Base-by-base conservation (phyloP, 345 rosid species). In the Hypericum androsaemum region DNA sequence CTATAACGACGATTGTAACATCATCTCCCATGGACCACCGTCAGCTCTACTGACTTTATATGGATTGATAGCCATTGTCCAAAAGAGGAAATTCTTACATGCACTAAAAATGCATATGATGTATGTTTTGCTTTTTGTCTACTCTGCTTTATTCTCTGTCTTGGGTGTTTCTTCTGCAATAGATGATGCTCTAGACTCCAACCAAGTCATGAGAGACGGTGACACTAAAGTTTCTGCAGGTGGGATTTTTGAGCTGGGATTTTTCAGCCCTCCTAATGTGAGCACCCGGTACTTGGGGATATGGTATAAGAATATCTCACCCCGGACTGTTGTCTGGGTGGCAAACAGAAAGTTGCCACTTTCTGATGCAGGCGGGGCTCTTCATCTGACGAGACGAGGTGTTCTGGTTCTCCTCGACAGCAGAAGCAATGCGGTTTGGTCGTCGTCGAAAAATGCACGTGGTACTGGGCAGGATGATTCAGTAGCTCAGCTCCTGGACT, bases 311-410 rank as follows among this genome's bases (percentile, higher is more conserved):
- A 46, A 14, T 14, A 46, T 46, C 10, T 13, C 28, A 7, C 50
- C 50, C 10, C 50, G 9, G 50, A 46, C 49, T 3, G 17, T 46
- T 13, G 49, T 46, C 9, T 46, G 49, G 49, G 49, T 13, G n/a
- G 49, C 49, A 16, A 46, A 46, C n/a, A 46, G 49, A 46, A 28
- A 46, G 17, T 8, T 28, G 17, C 22, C 49, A 5, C 14, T 46
- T 6, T 9, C 49, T 13, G 49, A 46, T 5, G n/a, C 1, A 2
- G 16, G 0, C 8, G 49, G 49, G 17, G 49, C 7, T 46, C 8
- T 13, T 13, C 7, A 46, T 46, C 4, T 46, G 7, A 46, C 49
- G 22, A 46, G 49, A 8, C 49, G 8, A 10, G 49, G 49, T 13
- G 8, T 13, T 5, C 49, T 46, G 12, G 17, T 28, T 46, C 49